Base-by-base conservation (phyloP, 768 basidiomycete species). In the Cantharellus cinnabarinus region DNA sequence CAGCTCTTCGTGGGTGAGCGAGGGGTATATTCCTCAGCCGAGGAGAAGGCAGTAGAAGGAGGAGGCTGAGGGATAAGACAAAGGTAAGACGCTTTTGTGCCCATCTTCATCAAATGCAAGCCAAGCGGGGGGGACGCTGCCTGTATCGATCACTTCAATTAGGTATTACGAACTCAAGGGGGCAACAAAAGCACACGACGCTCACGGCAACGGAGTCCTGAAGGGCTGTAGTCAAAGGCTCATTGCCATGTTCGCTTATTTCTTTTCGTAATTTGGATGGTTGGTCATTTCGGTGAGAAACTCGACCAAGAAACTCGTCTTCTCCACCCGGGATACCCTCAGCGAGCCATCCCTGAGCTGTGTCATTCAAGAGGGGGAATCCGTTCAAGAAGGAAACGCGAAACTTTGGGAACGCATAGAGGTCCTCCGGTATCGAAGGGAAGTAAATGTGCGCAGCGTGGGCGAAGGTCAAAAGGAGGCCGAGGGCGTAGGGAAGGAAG, bases 381-480 rank as follows among this genome's bases (percentile, higher is more conserved):
- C 77, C 77, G 67, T 86, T 85, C 66, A 90, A 77, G 69, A 86
- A 90, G 44, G 80, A 71, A 61, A 90, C 81, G 48, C 79, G 76
- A 67, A 79, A 84, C 68, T 90, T 90, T 63, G 88, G 89, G 67
- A 82, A 88, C 0, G 88, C 82, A 68, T 80, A 77, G 14, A 80
- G 73, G 65, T 90, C 88, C 65, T 89, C 83, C 38, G 88, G 86
- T 52, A 87, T 75, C 4, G 82, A 53, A 83, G 39, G 86, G 85
- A 55, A 88, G 74, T 4, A 82, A 41, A 61, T 41, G 44, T 41
- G 53, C 41, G 48, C 38, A 10, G 51, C 41, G 44, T 52, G 38
- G 5, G 57, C 38, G 4, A 62, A 37, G 52, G 52, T 37, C 10
- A 29, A 29, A 48, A 29, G 44, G 44, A 48, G 10, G 44, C 10